These are phyloP conservation scores for Salvia rosmarinus DNA, from an alignment of 257 asterid genomes.

Conservation along the genomic window DNA sequence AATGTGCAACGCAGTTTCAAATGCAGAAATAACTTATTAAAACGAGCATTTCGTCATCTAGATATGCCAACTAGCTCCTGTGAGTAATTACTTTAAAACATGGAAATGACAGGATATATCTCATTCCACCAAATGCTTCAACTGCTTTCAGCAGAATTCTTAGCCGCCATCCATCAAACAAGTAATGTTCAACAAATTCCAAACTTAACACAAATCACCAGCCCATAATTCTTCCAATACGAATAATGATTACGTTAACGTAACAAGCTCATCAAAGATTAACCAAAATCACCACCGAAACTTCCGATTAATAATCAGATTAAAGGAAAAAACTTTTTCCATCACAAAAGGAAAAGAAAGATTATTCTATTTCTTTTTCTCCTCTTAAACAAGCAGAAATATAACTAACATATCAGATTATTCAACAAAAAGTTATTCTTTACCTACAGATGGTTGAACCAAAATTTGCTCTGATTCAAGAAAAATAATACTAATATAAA, in stretches of 20 bases:
- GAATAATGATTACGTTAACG: not conserved
- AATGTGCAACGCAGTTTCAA: not conserved
- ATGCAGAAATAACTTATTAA: not conserved
- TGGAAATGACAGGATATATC: not conserved
- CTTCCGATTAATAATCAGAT: not conserved
- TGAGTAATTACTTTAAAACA: too few relatives aligned
- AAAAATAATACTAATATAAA: constrained; percentile 7
- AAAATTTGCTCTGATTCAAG: not conserved
- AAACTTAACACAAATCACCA: not conserved
- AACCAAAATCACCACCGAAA: not conserved
- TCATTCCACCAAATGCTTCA: not conserved
- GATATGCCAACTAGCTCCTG: too few relatives aligned
- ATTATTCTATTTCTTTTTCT: not conserved
- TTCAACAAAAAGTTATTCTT: too few relatives aligned
- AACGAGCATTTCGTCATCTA: too few relatives aligned
- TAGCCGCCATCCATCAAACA: constrained; percentile 24
- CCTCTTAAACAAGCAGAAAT: not conserved
- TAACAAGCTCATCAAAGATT: not conserved
- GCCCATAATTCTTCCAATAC: not conserved
- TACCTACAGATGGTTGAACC: not conserved
- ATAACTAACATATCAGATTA: not conserved
- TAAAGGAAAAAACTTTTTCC: not conserved
- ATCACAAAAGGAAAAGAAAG: not conserved
- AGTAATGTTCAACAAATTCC: constrained; percentile 3
- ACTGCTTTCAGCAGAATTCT: not conserved